These are phyloP conservation scores for Brachypodium distachyon DNA, from an alignment of 202 grass and related monocot genomes.

Conservation along the genomic window DNA sequence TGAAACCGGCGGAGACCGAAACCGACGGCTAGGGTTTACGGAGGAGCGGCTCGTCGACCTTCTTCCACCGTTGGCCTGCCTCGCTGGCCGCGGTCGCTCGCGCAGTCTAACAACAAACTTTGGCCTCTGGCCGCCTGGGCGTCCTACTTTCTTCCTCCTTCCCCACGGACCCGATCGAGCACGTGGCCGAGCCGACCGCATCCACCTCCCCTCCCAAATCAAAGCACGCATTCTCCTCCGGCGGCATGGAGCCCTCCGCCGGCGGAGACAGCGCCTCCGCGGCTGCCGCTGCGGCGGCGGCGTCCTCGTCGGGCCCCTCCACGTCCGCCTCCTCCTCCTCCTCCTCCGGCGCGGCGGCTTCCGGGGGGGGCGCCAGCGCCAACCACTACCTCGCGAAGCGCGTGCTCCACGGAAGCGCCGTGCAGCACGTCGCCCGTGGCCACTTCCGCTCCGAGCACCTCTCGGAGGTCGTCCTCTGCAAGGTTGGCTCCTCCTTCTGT, in stretches of 20 bases:
- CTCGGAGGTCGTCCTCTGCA: conserved; percentile 74
- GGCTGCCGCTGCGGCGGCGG: not conserved
- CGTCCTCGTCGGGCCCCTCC: conserved; percentile 25
- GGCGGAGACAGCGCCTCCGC: conserved; percentile 7
- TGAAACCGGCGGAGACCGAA: no score
- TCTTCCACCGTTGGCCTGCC: not conserved
- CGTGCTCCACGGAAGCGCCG: conserved; percentile 69
- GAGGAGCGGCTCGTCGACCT: no score
- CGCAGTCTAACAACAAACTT: not conserved
- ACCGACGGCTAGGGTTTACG: no score
- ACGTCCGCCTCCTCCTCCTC: conserved; percentile 7
- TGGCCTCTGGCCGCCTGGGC: not conserved
- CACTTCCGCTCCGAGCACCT: conserved; percentile 59
- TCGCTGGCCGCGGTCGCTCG: not conserved
- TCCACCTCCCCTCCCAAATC: conserved; percentile 6
- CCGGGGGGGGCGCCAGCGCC: not conserved
- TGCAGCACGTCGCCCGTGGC: conserved; percentile 73
- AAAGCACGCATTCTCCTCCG: not conserved
- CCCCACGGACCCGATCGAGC: not conserved
- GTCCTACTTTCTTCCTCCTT: not conserved
- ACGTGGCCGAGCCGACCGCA: not conserved
- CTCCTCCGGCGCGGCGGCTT: not conserved
- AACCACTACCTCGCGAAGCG: conserved; percentile 91
- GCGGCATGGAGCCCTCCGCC: conserved; percentile 20
- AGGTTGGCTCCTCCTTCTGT: conserved; percentile 35